Base-by-base conservation (phyloP, 176 grass and related monocot genomes). In the Elymus sibiricus region DNA sequence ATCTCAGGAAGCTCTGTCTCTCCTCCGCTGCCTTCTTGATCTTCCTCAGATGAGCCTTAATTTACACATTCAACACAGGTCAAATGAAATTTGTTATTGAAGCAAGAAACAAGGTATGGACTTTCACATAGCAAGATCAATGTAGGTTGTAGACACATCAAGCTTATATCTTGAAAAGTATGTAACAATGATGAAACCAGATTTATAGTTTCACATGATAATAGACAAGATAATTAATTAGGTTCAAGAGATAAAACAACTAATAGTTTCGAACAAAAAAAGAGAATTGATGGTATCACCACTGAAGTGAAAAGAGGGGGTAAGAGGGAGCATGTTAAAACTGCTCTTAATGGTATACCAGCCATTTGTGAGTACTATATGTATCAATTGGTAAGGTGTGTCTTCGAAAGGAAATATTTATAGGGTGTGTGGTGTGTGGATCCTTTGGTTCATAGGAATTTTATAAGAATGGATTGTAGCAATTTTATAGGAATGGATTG, bases 21-120 rank as follows among this genome's bases (percentile, higher is more conserved):
- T 40, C 90, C 92, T 26, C 94, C 94, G 9, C 97, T 99, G 7
- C 92, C 94, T 65, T 94, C 97, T 88, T 94, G 97, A 35, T 96
- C 97, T 49, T 99, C 97, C 86, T 99, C 97, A 5, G 94, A 96
- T 59, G 94, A 99, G 24, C 94, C 92, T 94, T 88, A 44, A 89
- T 94, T 88, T 44, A 89, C 76, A 62, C 4, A 34, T 34, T 34
- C 32, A 34, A 34, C 32, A 34, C 26, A 85, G 74, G 74, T 35
- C 16, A 83, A 29, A 86, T 39, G 27, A 35, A 82, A 66, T 28
- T 60, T 56, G 16, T 81, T 71, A 84, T 69, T 12, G 40, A 78
- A 2, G 43, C 1, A 60, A 17, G 13, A 80, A 13, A 31, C 4
- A 86, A 44, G 15, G 25, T 21, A 78, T 46, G 2, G 29, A 65